Conservation (phyloP, 768 basidiomycete genomes). For the Cystobasidium onofrii region DNA sequence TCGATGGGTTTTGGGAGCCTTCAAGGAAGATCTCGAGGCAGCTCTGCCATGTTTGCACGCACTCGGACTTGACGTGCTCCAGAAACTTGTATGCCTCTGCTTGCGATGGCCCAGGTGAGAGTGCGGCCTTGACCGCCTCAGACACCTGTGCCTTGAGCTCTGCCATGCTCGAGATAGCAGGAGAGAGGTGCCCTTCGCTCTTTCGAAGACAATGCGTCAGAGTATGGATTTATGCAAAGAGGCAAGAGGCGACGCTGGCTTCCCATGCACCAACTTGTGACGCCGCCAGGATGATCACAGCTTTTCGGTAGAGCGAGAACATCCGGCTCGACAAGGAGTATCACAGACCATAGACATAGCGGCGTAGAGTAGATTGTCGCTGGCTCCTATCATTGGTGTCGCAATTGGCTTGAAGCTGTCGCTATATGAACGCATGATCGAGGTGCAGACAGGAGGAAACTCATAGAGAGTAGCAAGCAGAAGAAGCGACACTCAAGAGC, state of each 20-base stretch:
- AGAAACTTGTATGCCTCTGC: slow-evolving; percentile 39
- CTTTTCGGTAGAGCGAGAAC: too few relatives aligned
- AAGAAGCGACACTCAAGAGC: background rate
- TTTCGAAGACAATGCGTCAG: background rate
- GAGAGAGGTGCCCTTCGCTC: background rate
- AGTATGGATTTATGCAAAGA: background rate
- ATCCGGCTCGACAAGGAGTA: too few relatives aligned
- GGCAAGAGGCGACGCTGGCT: background rate
- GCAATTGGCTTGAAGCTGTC: too few relatives aligned
- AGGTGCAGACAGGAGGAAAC: too few relatives aligned
- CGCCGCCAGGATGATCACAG: background rate
- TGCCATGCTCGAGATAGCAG: background rate
- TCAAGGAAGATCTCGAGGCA: slow-evolving; percentile 41
- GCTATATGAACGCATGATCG: too few relatives aligned
- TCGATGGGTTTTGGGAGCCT: background rate
- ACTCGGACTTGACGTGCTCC: slow-evolving; percentile 37
- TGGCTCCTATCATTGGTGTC: too few relatives aligned
- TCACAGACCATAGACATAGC: too few relatives aligned
- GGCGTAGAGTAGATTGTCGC: too few relatives aligned
- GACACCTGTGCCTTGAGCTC: slow-evolving; percentile 7
- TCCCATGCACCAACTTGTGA: background rate
- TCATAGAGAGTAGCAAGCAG: too few relatives aligned
- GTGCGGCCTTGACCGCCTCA: slow-evolving; percentile 27
- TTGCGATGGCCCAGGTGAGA: slow-evolving; percentile 13
- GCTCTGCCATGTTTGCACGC: slow-evolving; percentile 32